Conservation (phyloP, 2,329 filamentous ascomycete genomes). For the Emmonsiellopsis sp. region DNA sequence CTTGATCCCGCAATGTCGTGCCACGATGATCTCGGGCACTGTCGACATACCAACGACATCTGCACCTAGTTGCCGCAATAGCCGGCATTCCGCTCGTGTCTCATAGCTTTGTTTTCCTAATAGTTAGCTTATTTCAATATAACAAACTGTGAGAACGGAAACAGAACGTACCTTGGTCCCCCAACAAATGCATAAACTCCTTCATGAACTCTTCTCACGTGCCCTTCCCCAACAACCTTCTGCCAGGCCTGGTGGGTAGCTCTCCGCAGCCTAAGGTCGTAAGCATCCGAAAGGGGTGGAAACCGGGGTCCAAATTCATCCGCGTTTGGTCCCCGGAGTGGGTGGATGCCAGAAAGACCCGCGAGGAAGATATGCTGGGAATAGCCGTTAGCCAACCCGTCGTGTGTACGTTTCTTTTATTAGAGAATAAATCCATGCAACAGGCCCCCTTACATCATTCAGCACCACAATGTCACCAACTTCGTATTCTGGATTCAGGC, state of each 20-base stretch:
- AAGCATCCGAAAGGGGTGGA: conserved; percentile 55
- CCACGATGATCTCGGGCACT: conserved; percentile 58
- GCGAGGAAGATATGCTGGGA: conserved; percentile 53
- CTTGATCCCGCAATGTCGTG: conserved; percentile 53
- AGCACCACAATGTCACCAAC: conserved; percentile 58
- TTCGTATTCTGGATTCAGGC: conserved; percentile 52
- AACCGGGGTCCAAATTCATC: conserved; percentile 56
- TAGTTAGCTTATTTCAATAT: conserved; percentile 2
- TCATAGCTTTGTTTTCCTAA: conserved; percentile 41
- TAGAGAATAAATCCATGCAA: neutral
- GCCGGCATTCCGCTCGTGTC: conserved; percentile 55
- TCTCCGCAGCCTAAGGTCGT: conserved; percentile 52
- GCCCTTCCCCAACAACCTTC: conserved; percentile 36
- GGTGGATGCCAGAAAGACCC: conserved; percentile 52
- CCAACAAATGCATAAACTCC: conserved; percentile 57
- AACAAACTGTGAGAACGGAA: neutral
- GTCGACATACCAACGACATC: conserved; percentile 64
- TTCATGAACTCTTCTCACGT: conserved; percentile 48
- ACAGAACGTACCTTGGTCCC: conserved; percentile 46
- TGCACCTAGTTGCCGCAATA: conserved; percentile 52
- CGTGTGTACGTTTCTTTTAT: neutral
- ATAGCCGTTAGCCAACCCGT: conserved; percentile 13
- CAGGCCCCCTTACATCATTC: conserved; percentile 43
- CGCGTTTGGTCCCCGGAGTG: conserved; percentile 52
- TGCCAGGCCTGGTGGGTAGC: conserved; percentile 49